Percentiles rank a stretch among this genome's conserved stretches.
phyloP scores from a whole-genome alignment of 768 basidiomycete genomes.

The Astraeus odoratus region DNA sequence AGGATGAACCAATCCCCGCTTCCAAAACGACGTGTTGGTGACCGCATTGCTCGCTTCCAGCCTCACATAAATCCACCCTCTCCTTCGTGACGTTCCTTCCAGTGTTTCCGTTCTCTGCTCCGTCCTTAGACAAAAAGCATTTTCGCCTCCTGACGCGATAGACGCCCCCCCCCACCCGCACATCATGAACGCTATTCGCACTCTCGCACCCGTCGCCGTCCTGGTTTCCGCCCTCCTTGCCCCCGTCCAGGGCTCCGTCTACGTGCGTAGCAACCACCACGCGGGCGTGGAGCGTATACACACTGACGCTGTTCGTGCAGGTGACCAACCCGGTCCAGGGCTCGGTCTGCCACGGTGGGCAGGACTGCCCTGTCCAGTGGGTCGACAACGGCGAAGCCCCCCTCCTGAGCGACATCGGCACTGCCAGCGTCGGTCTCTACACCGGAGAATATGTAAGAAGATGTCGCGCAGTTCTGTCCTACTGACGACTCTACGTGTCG shows the following conservation, averaged over 20 bases:
- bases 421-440: conserved; percentile 50
- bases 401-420: conserved; percentile 42
- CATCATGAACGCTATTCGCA: conserved; percentile 6
- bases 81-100: conserved; percentile 4
- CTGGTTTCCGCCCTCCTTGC: conserved; percentile 12
- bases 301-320: conserved; percentile 23
- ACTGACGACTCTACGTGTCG: background rate
- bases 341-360: conserved; percentile 45
- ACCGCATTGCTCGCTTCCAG: conserved; percentile 18
- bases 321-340: conserved; percentile 38
- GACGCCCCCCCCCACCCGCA: background rate
- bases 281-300: rapidly evolving
- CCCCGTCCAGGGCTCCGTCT: conserved; percentile 11
- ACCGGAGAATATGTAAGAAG: conserved; percentile 44
- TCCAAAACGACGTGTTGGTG: too few species aligned
- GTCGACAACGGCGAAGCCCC: conserved; percentile 55
- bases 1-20: too few species aligned
- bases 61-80: conserved; percentile 21
- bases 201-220: conserved; percentile 14
- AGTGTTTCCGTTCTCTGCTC: conserved; percentile 3
- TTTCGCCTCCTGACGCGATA: conserved; percentile 4
- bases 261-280: conserved; percentile 13
- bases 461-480: background rate
- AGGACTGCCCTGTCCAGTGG: conserved; percentile 53
- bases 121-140: background rate